phyloP scores from a whole-genome alignment of 148 eudicot species.

The Rhododendron molle region DNA sequence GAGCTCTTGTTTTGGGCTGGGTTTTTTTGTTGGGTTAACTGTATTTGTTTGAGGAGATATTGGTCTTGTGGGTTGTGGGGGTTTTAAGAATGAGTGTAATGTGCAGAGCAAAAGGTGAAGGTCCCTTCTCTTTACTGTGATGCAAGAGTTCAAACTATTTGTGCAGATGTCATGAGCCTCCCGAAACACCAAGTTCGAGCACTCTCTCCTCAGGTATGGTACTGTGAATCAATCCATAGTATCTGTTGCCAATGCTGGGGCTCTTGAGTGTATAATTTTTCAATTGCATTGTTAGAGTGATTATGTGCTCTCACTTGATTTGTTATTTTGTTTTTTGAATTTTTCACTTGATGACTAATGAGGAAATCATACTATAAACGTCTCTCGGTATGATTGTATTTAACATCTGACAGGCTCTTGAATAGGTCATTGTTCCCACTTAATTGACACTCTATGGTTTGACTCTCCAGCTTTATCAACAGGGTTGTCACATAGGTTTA shows the following conservation, averaged over 20 bases:
- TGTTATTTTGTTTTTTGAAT: background rate
- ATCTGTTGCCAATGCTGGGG: background rate
- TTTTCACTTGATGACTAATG: background rate
- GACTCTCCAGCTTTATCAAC: background rate
- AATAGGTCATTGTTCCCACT: background rate
- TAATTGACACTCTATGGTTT: background rate
- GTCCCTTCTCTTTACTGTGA: constrained; percentile 80
- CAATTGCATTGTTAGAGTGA: background rate
- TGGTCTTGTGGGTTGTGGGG: constrained; percentile 7
- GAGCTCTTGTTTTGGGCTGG: background rate
- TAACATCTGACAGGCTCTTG: background rate
- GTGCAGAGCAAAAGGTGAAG: constrained; percentile 84
- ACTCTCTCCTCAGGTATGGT: constrained; percentile 71
- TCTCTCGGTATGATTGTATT: background rate
- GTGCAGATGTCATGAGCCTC: constrained; percentile 71
- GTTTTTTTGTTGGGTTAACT: background rate
- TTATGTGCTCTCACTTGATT: background rate
- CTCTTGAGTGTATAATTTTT: background rate
- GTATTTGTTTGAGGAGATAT: background rate
- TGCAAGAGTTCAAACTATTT: constrained; percentile 72
- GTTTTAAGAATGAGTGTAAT: constrained; percentile 16
- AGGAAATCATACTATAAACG: background rate
- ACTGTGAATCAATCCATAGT: background rate
- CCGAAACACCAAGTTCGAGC: constrained; percentile 56
- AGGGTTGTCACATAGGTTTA: background rate